Evolutionary conservation across 345 rosid genomes (phyloP), one percentile per base, ranked within the genome.

Genomic region (Cardamine resedifolia): DNA sequence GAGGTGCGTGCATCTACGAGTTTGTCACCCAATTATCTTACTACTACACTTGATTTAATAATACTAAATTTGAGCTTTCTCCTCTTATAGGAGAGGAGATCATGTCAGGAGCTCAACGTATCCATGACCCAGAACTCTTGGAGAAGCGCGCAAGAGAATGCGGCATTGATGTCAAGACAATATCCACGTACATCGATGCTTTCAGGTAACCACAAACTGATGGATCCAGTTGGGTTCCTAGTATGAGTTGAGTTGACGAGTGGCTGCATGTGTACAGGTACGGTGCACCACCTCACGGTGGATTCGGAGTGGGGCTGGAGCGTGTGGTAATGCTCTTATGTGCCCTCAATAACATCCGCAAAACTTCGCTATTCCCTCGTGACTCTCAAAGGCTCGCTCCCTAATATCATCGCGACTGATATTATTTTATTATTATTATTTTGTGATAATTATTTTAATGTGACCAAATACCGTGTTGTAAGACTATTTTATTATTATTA

Each of bases 271-370:
- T 43, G 15, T 4, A 43, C 47, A 43, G 47, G 47, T 15, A 43
- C 8, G 47, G 47, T 43, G 47, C 47, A 1, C 47, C 19, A 1
- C 47, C 47, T 1, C 47, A 43, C 9, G 48, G 48, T 43, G 48
- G 48, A 43, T 43, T 43, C 19, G 20, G 48, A 43, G 38, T 34
- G 38, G 38, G 38, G 38, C 38, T 34, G 38, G 38, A 34, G 38
- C 86, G 91, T 4, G 92, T 90, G 53, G 90, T 93, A 5, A 93
- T 93, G 97, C 85, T 90, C 9, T 93, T 87, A 71, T 89, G 87
- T 19, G 95, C 80, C 4, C 83, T 87, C 48, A 84, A 89, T 20
- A 87, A 93, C 81, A 89, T 93, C 60, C 83, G 89, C 18, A 87
- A 87, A 67, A 78, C 90, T 11, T 93, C 98, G 0, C 88, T 88